Base-by-base conservation (phyloP, 2,329 filamentous ascomycete genomes). In the Teratosphaeria pseudoeucalypti region DNA sequence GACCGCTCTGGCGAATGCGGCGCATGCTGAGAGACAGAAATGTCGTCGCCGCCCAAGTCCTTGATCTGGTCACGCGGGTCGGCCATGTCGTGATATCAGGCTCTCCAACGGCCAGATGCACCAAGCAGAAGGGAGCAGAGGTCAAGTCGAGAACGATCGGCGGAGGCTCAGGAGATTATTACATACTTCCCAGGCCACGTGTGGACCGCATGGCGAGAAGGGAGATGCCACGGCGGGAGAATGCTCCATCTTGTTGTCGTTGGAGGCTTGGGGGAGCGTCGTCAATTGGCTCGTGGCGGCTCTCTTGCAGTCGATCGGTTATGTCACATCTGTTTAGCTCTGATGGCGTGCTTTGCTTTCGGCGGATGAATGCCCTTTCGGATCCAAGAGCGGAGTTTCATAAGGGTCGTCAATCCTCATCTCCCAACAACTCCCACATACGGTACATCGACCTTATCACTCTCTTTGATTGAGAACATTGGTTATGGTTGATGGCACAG, bases 1-100 rank as follows among this genome's bases (percentile, higher is more conserved):
- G 61, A 63, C 2, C 58, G 47, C 23, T 61, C 53, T 26, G 60
- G 60, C 10, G 65, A 66, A 5, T 62, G 55, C 34, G 61, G 55
- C 27, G 55, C 12, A 19, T 19, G 43, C 5, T 49, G n/a, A 7
- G 43, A 19, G 12, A 54, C 52, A 2, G 43, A 26, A 34, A 62
- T 27, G n/a, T 57, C 57, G 12, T 61, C 56, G 53, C 55, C 60
- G 49, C 55, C 39, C 19, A 37, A 16, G 52, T 61, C 47, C 34
- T 55, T 56, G 43, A n/a, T 49, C 19, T 19, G 19, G 19, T 23
- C 16, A 19, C 43, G 43, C 9, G 43, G 43, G 16, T 49, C 43
- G 6, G 43, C 16, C 43, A 49, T 49, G 6, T 23, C 9, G n/a
- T 23, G 19, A n/a, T 19, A 5, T 43, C 37, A n/a, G 5, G 16